phyloP scores from a whole-genome alignment of 192 early-diverging fungal genomes.

The Backusella tuberculispora region DNA sequence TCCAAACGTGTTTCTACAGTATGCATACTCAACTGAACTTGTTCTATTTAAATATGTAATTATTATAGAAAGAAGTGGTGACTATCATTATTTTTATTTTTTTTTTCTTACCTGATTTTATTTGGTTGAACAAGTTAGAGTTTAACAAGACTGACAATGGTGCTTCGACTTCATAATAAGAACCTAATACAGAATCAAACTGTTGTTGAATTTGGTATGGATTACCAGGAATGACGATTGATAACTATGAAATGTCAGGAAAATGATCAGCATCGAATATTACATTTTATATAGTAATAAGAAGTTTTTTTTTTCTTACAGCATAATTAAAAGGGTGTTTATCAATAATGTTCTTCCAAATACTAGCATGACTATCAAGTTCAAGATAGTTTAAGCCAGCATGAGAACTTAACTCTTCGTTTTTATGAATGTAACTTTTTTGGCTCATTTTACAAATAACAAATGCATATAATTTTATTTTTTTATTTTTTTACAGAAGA shows the following conservation, averaged over 20 bases:
- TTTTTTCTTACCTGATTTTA: conserved; percentile 23
- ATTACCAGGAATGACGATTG: conserved; percentile 22
- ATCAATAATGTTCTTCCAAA: conserved; percentile 15
- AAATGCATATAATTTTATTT: background rate
- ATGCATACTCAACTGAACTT: conserved; percentile 21
- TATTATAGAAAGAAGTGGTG: background rate
- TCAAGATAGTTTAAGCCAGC: conserved; percentile 12
- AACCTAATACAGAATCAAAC: conserved; percentile 1
- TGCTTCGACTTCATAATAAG: conserved; percentile 31
- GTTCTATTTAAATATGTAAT: background rate
- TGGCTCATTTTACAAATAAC: conserved; percentile 7
- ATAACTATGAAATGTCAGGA: conserved; percentile 7
- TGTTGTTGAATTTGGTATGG: background rate
- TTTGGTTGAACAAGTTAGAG: conserved; percentile 6
- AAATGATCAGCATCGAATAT: too few relatives aligned
- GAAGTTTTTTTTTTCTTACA: conserved; percentile 11
- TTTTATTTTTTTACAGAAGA: background rate
- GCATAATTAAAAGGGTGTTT: conserved; percentile 33
- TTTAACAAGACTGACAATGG: conserved; percentile 23
- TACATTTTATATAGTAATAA: background rate
- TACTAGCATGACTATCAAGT: background rate
- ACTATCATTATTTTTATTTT: background rate
- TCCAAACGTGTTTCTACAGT: conserved; percentile 27
- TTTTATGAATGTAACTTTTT: conserved; percentile 17
- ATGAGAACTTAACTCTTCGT: background rate